Percentiles rank a stretch among this genome's conserved stretches.
Conservation (phyloP, 78 protist species). For the Tieghemostelium lacteum region DNA sequence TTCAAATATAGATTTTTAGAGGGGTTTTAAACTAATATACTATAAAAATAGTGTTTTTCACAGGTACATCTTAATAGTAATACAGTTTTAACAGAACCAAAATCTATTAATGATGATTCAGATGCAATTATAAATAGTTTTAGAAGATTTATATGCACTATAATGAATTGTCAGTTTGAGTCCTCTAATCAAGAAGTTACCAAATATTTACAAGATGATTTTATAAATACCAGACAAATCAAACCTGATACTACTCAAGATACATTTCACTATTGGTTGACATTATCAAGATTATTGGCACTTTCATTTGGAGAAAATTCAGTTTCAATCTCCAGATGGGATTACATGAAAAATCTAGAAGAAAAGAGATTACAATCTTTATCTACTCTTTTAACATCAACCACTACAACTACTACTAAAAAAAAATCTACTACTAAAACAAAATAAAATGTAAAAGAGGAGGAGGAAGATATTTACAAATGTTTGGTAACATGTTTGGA, state of each 20-base stretch:
- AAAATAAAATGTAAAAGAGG: too few species aligned
- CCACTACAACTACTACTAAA: too few species aligned
- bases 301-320: conserved; percentile 38
- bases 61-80: background rate
- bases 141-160: background rate
- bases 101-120: background rate
- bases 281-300: conserved; percentile 24
- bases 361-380: too few species aligned
- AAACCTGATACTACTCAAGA: conserved; percentile 18
- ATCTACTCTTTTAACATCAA: too few species aligned
- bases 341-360: conserved; percentile 32
- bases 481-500: background rate
- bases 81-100: background rate
- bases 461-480: too few species aligned
- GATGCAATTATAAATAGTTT: background rate
- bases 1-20: background rate
- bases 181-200: conserved; percentile 14
- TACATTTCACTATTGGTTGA: conserved; percentile 58
- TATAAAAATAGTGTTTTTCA: background rate
- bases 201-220: conserved; percentile 39
- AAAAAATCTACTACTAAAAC: too few species aligned
- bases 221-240: conserved; percentile 54
- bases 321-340: conserved; percentile 34
- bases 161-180: background rate
- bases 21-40: background rate